Evolutionary conservation across 148 eudicot genomes (phyloP), one percentile per base, ranked within the genome.

Genomic region (Rhododendron simsii): DNA sequence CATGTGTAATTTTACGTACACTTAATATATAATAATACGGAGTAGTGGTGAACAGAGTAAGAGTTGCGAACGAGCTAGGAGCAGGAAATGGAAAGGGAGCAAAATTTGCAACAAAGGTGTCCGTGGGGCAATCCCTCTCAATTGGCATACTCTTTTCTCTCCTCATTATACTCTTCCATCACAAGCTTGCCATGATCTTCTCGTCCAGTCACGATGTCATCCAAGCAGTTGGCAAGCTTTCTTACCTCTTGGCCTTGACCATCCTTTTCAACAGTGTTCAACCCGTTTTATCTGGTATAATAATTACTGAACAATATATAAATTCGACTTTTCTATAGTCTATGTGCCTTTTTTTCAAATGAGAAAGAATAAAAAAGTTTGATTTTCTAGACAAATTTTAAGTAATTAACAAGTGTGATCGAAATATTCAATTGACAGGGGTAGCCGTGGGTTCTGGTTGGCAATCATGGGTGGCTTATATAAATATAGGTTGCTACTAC

Each of bases 361-460:
- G 57, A 51, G 57, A 51, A 14, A 51, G 15, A n/a, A 11, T 51
- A 33, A 13, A 35, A 41, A 41, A 41, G 6, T 41, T 41, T 41
- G 44, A 41, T 41, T 41, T 41, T 41, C 44, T 41, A 41, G 44
- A 5, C 41, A 41, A 41, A 41, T 5, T 41, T 41, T 41, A 41
- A 41, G 44, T 84, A 18, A 59, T 1, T 59, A 59, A 59, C 65
- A 59, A 20, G 65, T 59, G 65, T 59, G n/a, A 57, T 39, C 44
- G 7, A 41, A 59, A 59, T 4, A 18, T 16, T 59, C 23, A 59
- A 59, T 20, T 20, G 65, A 59, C 50, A 90, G 91, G 91, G 3
- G 91, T 90, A 79, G 95, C 95, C 45, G 91, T 93, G 30, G 95
- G 95, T 85, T 91, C 88, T 84, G 94, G 95, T 23, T 92, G 95